Base-by-base conservation (phyloP, 1,139 yeast species). In the Pichia sp. region DNA sequence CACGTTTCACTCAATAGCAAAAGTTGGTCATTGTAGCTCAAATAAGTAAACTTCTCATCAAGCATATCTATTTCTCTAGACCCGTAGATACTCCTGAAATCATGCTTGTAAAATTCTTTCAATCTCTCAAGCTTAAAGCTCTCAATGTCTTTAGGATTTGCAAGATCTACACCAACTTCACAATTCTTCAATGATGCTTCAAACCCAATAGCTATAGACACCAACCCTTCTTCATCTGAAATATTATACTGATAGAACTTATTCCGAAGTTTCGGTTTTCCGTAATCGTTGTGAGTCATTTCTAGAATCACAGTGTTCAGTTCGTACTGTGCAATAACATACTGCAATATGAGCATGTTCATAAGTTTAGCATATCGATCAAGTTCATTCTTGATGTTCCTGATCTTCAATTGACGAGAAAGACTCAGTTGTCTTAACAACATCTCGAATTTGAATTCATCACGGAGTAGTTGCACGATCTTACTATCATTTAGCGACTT, bases 121-220 rank as follows among this genome's bases (percentile, higher is more conserved):
- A 52, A 42, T 0, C 42, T 44, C 1, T 41, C 42, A 27, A 55
- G 50, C 3, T 53, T 35, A 11, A 67, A 60, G 3, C 63, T 50
- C 14, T 54, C 52, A 3, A 64, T 57, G 46, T 78, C 85, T 4
- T 43, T 35, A 0, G 67, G 58, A 44, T 75, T 77, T 0, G 86
- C 80, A 22, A 81, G 56, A 50, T 81, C 93, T 0, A 79, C 53
- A 0, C 91, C 91, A 3, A 79, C 54, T 12, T 38, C 41, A 5
- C 8, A n/a, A 0, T 67, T 64, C 0, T 42, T 39, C 4, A 22
- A 6, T 1, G 12, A 9, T 13, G 13, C 22, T 5, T 44, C 46
- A 28, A 58, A 47, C 24, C 62, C 62, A 0, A 79, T 58, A 0
- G 62, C 72, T 19, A 78, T 51, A 17, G 69, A 51, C 2, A 72